A percentile compares a stretch with the other conserved stretches of the same genome.
phyloP scores from a whole-genome alignment of 1,284 basidiomycete species.

The Cryptococcus sp. region DNA sequence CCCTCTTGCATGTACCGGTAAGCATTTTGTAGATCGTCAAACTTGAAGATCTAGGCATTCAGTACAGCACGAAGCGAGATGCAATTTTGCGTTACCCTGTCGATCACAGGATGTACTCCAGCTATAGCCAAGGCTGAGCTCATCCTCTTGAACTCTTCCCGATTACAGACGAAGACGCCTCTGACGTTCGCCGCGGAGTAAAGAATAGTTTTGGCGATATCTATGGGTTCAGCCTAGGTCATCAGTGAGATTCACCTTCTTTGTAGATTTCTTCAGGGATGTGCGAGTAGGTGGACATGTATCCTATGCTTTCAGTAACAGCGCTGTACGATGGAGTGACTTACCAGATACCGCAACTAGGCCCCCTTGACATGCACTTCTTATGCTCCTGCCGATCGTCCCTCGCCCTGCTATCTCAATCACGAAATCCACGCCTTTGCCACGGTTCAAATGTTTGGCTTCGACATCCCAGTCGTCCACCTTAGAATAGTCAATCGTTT shows the following conservation, averaged over 20 bases:
- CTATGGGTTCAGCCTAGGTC: slow-evolving; percentile 5
- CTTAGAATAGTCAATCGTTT: slow-evolving; percentile 37
- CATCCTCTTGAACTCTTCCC: slow-evolving; percentile 47
- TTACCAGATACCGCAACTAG: slow-evolving; percentile 34
- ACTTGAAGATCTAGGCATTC: slow-evolving; percentile 33
- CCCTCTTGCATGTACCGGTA: slow-evolving; percentile 44
- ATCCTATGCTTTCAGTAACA: slow-evolving; percentile 15
- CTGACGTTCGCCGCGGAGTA: slow-evolving; percentile 36
- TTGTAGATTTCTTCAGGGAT: slow-evolving; percentile 25
- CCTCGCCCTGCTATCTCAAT: slow-evolving; percentile 43
- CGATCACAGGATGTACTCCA: slow-evolving; percentile 46
- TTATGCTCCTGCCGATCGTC: slow-evolving; percentile 30
- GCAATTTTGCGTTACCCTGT: slow-evolving; percentile 39
- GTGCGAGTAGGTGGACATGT: slow-evolving; percentile 24
- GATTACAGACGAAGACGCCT: slow-evolving; percentile 48
- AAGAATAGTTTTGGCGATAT: slow-evolving; percentile 30
- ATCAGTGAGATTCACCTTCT: slow-evolving; percentile 19
- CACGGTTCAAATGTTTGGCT: slow-evolving; percentile 38
- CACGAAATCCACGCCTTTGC: slow-evolving; percentile 35
- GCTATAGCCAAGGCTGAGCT: slow-evolving; percentile 41
- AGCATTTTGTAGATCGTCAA: slow-evolving; percentile 45
- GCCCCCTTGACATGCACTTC: slow-evolving; percentile 27
- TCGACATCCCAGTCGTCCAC: slow-evolving; percentile 46
- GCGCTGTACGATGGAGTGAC: no score
- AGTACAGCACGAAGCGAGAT: not conserved